These are phyloP conservation scores for Cystobasidium slooffiae DNA, from an alignment of 1,284 basidiomycete species.

Conservation along the genomic window DNA sequence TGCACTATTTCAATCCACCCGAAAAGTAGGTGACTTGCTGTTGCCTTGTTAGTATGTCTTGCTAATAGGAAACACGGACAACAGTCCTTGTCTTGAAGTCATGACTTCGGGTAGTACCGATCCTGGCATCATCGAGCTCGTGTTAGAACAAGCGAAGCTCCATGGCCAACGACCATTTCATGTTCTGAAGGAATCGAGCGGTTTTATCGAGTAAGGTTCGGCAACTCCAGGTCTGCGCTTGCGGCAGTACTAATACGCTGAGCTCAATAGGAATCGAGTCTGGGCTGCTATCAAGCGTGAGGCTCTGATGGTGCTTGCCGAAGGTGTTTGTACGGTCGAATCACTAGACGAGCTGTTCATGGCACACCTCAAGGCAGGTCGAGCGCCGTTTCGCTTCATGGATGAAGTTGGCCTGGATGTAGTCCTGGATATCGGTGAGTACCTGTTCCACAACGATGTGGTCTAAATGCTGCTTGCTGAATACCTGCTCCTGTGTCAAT, in stretches of 20 bases:
- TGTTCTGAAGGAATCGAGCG: conserved; percentile 23
- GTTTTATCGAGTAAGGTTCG: conserved; percentile 19
- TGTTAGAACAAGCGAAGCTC: conserved; percentile 2
- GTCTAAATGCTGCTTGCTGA: background rate
- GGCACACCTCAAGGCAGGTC: background rate
- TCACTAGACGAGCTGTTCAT: conserved; percentile 25
- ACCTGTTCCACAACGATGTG: background rate
- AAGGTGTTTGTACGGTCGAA: conserved; percentile 16
- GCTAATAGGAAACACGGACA: too few species aligned
- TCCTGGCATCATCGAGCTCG: background rate
- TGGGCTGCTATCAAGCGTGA: conserved; percentile 43
- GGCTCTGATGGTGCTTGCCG: conserved; percentile 30
- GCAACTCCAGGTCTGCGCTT: background rate
- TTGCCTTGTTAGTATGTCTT: too few species aligned
- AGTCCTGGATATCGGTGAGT: conserved; percentile 17
- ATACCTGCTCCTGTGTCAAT: background rate
- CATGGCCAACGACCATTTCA: conserved; percentile 33
- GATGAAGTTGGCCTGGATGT: conserved; percentile 38
- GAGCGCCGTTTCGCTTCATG: conserved; percentile 29
- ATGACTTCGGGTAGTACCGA: conserved; percentile 27
- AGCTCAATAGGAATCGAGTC: conserved; percentile 15
- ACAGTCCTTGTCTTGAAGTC: conserved; percentile 14
- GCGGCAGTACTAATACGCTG: background rate
- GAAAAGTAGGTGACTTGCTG: background rate
- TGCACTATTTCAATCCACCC: conserved; percentile 34